Evolutionary conservation across 805 yeast genomes (phyloP).

Genomic region (Starmerella roubikii): DNA sequence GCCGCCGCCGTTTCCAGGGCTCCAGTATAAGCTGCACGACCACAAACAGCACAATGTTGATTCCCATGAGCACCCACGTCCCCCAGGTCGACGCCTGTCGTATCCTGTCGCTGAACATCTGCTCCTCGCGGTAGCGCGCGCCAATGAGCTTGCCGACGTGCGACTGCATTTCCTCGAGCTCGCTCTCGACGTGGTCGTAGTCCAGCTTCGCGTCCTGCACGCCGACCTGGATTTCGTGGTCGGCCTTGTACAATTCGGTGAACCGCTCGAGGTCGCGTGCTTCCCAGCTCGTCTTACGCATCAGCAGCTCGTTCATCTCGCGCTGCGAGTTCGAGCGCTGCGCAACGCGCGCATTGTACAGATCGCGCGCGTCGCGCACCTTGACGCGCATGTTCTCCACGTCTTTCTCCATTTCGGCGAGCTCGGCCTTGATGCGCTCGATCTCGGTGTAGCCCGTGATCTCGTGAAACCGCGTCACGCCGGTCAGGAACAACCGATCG

Average conservation of each 20-base stretch:
- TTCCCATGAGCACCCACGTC: constrained; percentile 77
- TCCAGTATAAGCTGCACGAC: constrained; percentile 78
- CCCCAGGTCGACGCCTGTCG: constrained; percentile 95
- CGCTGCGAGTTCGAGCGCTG: constrained; percentile 57
- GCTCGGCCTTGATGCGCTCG: constrained; percentile 51
- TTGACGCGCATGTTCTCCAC: constrained; percentile 36
- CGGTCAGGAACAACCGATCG: constrained; percentile 26
- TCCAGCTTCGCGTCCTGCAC: constrained; percentile 47
- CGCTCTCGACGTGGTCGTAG: constrained; percentile 31
- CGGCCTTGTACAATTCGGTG: constrained; percentile 66
- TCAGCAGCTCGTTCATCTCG: constrained; percentile 74
- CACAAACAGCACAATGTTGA: constrained; percentile 63
- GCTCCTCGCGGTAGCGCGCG: constrained; percentile 90
- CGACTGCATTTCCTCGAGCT: constrained; percentile 56
- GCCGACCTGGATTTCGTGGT: constrained; percentile 53
- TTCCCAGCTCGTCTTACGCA: constrained; percentile 73
- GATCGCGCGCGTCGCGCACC: constrained; percentile 30
- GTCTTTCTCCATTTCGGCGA: constrained; percentile 41
- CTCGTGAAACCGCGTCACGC: constrained; percentile 57
- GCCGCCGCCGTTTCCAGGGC: constrained; percentile 79
- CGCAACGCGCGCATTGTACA: constrained; percentile 26
- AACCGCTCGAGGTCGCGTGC: constrained; percentile 69
- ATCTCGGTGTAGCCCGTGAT: constrained; percentile 83
- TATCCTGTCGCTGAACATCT: constrained; percentile 94
- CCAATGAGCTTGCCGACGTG: constrained; percentile 63